phyloP scores from a whole-genome alignment of 306 rosid species.

The Trichosanthes truncata region DNA sequence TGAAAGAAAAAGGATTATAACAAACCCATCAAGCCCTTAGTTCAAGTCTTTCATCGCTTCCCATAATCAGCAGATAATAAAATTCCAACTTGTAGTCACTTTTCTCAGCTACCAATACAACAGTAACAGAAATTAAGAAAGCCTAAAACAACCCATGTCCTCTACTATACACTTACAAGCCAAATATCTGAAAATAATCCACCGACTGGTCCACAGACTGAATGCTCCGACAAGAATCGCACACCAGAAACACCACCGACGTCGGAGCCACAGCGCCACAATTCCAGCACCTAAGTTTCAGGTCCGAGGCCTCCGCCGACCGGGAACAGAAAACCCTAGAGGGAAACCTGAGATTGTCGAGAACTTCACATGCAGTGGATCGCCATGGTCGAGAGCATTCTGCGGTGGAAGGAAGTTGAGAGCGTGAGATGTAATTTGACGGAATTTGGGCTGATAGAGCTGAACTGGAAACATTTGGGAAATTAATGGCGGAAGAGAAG shows the following conservation, averaged over 20 bases:
- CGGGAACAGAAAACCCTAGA: conserved; percentile 27
- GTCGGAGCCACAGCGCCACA: conserved; percentile 35
- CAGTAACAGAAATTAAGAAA: background rate
- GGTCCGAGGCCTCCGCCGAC: conserved; percentile 18
- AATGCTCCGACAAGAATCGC: conserved; percentile 59
- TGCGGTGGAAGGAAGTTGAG: conserved; percentile 7
- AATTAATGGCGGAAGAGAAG: conserved; percentile 18
- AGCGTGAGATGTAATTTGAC: background rate
- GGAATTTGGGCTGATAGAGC: conserved; percentile 4
- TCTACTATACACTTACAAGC: conserved; percentile 38
- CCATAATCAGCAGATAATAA: background rate
- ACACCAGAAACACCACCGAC: conserved; percentile 42
- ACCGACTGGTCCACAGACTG: conserved; percentile 64
- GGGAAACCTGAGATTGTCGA: conserved; percentile 8
- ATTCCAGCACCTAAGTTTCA: conserved; percentile 54
- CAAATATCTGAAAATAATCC: conserved; percentile 68
- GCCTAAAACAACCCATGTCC: background rate
- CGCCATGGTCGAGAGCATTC: conserved; percentile 4
- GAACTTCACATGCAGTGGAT: conserved; percentile 4
- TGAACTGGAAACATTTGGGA: background rate
- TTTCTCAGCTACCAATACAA: conserved; percentile 4
- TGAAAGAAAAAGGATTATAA: background rate
- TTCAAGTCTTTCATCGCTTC: background rate
- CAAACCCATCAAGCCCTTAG: conserved; percentile 8
- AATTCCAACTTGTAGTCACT: background rate